phyloP scores from a whole-genome alignment of 2,329 filamentous ascomycete genomes.

The Thelonectria discophora region DNA sequence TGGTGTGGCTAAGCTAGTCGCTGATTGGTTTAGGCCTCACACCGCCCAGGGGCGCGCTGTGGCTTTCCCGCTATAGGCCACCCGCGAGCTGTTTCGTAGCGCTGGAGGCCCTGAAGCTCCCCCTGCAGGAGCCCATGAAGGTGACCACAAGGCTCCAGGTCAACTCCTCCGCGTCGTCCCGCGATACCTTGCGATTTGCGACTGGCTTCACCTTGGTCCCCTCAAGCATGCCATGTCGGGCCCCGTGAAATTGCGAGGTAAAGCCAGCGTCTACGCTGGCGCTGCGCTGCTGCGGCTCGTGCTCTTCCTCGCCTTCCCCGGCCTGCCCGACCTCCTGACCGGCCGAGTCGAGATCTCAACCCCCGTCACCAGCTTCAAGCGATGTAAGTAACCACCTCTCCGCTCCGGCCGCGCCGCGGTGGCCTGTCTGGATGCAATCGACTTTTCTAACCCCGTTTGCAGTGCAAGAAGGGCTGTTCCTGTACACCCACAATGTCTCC shows the following conservation, averaged over 20 bases:
- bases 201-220: conserved; percentile 29
- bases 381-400: conserved; percentile 74
- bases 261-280: conserved; percentile 71
- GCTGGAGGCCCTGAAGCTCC: no score
- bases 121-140: conserved; percentile 27
- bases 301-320: conserved; percentile 83
- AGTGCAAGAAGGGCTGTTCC: conserved; percentile 88
- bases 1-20: conserved; percentile 15
- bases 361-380: conserved; percentile 96
- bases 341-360: conserved; percentile 96
- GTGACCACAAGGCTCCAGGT: conserved; percentile 39
- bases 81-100: no score
- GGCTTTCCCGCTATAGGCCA: not conserved
- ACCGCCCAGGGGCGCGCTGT: conserved; percentile 33
- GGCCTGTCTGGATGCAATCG: not conserved
- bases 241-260: conserved; percentile 53
- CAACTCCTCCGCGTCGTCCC: conserved; percentile 35
- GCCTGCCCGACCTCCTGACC: conserved; percentile 83
- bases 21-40: conserved; percentile 28
- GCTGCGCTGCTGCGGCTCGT: conserved; percentile 82
- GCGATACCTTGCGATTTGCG: conserved; percentile 32
- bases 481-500: conserved; percentile 95
- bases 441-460: no score
- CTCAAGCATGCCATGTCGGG: conserved; percentile 47
- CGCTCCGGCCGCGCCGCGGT: not conserved